These are phyloP conservation scores for Phytophthora brassicae DNA, from an alignment of 352 stramenopile species.

Conservation along the genomic window DNA sequence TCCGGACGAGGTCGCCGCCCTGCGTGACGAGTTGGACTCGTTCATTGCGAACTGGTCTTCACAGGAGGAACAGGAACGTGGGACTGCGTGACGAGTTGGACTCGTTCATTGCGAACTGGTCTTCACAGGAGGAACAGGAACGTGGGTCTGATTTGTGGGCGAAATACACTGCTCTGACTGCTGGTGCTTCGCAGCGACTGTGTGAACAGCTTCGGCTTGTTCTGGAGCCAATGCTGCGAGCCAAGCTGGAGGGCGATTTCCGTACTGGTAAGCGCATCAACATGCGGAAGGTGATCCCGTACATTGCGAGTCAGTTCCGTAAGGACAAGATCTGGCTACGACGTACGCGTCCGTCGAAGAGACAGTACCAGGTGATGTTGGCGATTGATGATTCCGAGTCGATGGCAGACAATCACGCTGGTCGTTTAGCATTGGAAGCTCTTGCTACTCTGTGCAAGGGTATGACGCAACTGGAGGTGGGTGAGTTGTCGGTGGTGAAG, in stretches of 20 bases:
- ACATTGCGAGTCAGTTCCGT: constrained; percentile 99
- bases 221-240: constrained; percentile 97
- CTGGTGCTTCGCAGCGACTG: constrained; percentile 91
- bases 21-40: constrained; percentile 80
- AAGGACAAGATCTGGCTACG: constrained; percentile 99
- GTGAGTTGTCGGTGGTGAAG: constrained; percentile 91
- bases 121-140: constrained; percentile 43
- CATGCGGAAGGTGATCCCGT: constrained; percentile 99
- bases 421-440: constrained; percentile 94
- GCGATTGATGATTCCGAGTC: constrained; percentile 99
- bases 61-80: constrained; percentile 42
- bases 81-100: constrained; percentile 82
- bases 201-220: constrained; percentile 99
- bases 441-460: constrained; percentile 97
- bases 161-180: constrained; percentile 92
- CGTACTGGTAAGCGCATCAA: constrained; percentile 99
- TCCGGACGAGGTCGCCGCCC: constrained; percentile 64
- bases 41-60: constrained; percentile 74
- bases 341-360: constrained; percentile 97
- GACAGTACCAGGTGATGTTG: constrained; percentile 98
- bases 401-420: constrained; percentile 97
- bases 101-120: constrained; percentile 70
- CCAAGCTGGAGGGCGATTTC: constrained; percentile 98
- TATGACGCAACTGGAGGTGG: constrained; percentile 97
- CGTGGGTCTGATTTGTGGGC: constrained; percentile 88